These are phyloP conservation scores for Aspergillus luchuensis DNA, from an alignment of 2,329 filamentous ascomycete species.

Conservation along the genomic window DNA sequence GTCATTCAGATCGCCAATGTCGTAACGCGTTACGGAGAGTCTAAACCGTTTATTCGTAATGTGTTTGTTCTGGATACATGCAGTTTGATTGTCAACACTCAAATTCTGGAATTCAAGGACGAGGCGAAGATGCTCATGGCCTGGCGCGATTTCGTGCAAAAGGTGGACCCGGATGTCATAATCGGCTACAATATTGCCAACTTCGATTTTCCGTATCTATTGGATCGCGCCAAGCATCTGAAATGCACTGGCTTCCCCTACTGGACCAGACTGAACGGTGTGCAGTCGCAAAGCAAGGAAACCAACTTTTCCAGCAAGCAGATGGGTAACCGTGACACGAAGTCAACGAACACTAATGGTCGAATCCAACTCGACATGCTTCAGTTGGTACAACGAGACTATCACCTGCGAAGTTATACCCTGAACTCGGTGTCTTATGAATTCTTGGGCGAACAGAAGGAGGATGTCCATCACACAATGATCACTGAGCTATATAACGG, in stretches of 20 bases:
- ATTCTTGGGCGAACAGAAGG: constrained; percentile 95
- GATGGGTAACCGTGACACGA: constrained; percentile 94
- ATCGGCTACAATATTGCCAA: constrained; percentile 99
- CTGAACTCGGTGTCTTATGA: constrained; percentile 94
- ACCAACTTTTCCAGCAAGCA: constrained; percentile 96
- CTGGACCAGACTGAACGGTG: constrained; percentile 76
- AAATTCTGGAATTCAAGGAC: constrained; percentile 78
- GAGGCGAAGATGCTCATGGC: constrained; percentile 89
- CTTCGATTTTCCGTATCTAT: constrained; percentile 95
- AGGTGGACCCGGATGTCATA: constrained; percentile 94
- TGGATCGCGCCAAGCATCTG: constrained; percentile 83
- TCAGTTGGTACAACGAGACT: constrained; percentile 91
- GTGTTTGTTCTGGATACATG: constrained; percentile 95
- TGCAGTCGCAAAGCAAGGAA: constrained; percentile 71
- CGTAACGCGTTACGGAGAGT: constrained; percentile 90
- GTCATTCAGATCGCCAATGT: constrained; percentile 98
- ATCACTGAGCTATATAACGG: constrained; percentile 98
- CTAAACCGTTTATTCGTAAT: constrained; percentile 92
- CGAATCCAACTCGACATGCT: constrained; percentile 89
- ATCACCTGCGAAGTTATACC: constrained; percentile 94
- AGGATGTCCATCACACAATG: constrained; percentile 98
- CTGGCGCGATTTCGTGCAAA: constrained; percentile 87
- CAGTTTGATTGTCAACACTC: constrained; percentile 90
- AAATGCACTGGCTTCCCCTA: constrained; percentile 80
- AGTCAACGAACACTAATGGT: constrained; percentile 91